Evolutionary conservation across 2,329 filamentous ascomycete species (phyloP).

Genomic region (Fusarium keratoplasticum): DNA sequence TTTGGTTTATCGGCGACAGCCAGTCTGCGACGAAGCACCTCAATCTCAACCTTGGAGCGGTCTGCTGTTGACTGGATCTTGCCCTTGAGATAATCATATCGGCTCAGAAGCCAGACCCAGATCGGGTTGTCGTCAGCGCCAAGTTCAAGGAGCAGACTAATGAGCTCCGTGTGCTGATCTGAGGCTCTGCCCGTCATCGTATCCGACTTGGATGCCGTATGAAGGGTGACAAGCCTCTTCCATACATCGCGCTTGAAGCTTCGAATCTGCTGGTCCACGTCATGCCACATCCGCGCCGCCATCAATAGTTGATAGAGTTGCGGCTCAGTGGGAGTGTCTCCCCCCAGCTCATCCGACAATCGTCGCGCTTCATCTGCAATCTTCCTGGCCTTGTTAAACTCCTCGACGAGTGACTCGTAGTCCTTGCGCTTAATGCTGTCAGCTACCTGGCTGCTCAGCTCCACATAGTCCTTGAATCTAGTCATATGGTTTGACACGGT

Average conservation of each 20-base stretch:
- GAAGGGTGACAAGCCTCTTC: constrained; percentile 79
- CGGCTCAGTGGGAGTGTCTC: constrained; percentile 74
- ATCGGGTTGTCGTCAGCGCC: constrained; percentile 97
- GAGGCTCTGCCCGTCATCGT: constrained; percentile 67
- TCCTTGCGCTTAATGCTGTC: constrained; percentile 92
- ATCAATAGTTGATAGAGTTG: constrained; percentile 89
- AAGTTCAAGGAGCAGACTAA: constrained; percentile 88
- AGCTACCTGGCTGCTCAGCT: constrained; percentile 79
- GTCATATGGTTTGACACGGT: constrained; percentile 80
- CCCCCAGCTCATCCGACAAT: constrained; percentile 69
- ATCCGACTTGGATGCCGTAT: constrained; percentile 66
- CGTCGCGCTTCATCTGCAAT: constrained; percentile 82
- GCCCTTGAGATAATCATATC: constrained; percentile 88
- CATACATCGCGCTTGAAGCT: constrained; percentile 90
- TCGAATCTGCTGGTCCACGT: constrained; percentile 89
- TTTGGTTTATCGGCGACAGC: constrained; percentile 79
- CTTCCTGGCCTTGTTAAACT: constrained; percentile 84
- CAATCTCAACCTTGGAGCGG: constrained; percentile 90
- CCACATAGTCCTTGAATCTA: constrained; percentile 83
- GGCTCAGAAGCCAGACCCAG: constrained; percentile 92
- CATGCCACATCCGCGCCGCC: constrained; percentile 93
- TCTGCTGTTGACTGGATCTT: constrained; percentile 86
- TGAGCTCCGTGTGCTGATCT: constrained; percentile 91
- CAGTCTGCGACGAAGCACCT: constrained; percentile 85
- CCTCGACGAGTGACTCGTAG: constrained; percentile 87